phyloP scores from a whole-genome alignment of 2,329 filamentous ascomycete species.

The Aspergillus proliferans region DNA sequence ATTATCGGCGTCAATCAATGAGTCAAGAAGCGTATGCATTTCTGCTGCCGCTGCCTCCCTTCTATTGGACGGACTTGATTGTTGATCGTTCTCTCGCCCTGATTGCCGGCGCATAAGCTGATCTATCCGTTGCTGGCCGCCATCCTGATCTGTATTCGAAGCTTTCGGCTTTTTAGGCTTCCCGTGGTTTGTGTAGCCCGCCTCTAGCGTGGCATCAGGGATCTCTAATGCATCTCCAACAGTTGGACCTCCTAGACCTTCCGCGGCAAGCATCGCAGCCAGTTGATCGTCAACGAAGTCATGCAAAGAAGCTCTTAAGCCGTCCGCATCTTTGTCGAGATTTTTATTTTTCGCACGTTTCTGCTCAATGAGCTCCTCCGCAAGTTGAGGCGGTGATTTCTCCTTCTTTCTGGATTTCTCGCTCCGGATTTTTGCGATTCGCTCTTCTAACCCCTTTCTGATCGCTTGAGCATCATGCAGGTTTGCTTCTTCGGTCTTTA shows the following conservation, averaged over 20 bases:
- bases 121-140: conserved; percentile 45
- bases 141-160: conserved; percentile 24
- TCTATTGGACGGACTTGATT: conserved; percentile 30
- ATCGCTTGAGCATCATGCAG: conserved; percentile 46
- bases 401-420: conserved; percentile 53
- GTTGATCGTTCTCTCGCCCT: conserved; percentile 16
- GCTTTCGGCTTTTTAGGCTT: conserved; percentile 37
- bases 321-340: conserved; percentile 57
- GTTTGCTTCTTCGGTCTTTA: conserved; percentile 42
- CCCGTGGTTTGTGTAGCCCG: conserved; percentile 50
- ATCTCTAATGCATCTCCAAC: conserved; percentile 68
- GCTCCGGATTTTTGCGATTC: conserved; percentile 55
- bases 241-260: conserved; percentile 75
- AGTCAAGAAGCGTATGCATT: conserved; percentile 42
- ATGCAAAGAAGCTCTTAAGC: conserved; percentile 59
- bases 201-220: conserved; percentile 48
- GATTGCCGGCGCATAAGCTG: conserved; percentile 40
- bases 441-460: conserved; percentile 43
- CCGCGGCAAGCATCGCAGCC: conserved; percentile 70
- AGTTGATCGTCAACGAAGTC: conserved; percentile 66
- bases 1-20: conserved; percentile 41
- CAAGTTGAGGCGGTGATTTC: conserved; percentile 56
- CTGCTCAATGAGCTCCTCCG: conserved; percentile 56
- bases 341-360: conserved; percentile 53
- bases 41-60: conserved; percentile 45